Base-by-base conservation (phyloP, 2,329 filamentous ascomycete genomes). In the Fusarium secorum region DNA sequence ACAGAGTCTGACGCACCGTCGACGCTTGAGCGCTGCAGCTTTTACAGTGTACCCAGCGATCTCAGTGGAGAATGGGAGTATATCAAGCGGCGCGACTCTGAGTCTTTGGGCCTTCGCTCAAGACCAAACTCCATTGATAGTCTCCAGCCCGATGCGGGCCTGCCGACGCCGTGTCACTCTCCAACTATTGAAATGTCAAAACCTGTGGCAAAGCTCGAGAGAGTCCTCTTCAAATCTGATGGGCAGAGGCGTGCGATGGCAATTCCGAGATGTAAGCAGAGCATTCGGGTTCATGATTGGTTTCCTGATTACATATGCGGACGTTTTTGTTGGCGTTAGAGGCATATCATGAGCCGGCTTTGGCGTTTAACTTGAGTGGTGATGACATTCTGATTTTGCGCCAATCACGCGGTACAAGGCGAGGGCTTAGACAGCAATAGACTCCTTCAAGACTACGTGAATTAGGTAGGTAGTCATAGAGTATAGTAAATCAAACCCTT, bases 41-140 rank as follows among this genome's bases (percentile, higher is more conserved):
- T 60, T n/a, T 42, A 36, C 60, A 70, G 57, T 57, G 64, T 60
- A 26, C 64, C 57, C 24, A 66, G 54, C 39, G 66, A 69, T 53
- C 48, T 65, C 14, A 56, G 56, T 41, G 68, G 52, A 33, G 59
- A 55, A 26, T 77, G 71, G 74, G 66, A 72, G 32, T 57, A 70
- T 38, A 65, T 77, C 17, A 52, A 60, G 28, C 36, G 26, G n/a
- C 65, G 53, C 22, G 64, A 61, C 28, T 41, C 55, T 22, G 54
- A 51, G 32, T 52, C 42, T 38, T 26, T 42, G 9, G 48, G 60
- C 24, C 41, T 38, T 14, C 42, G 26, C 14, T 18, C 38, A 35
- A 24, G 30, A 42, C 30, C 26, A 14, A 7, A 36, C 30, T n/a
- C 22, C 28, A 33, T 28, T 35, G 15, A 26, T n/a, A 26, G 17